Conservation (phyloP, 345 rosid genomes). For the Physaria fendleri region DNA sequence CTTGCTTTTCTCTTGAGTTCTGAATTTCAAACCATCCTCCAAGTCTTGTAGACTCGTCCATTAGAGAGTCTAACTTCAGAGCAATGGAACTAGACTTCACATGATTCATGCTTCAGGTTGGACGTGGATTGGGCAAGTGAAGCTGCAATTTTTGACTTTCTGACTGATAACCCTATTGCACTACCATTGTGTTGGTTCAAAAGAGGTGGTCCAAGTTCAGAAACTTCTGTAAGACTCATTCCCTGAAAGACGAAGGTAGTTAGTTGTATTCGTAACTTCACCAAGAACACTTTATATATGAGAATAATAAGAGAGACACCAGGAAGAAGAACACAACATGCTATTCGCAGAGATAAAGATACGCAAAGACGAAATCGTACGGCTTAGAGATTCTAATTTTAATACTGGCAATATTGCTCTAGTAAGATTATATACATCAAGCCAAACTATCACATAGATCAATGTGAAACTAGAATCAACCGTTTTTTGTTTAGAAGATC, state of each 20-base stretch:
- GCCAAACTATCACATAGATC: background rate
- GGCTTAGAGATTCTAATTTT: background rate
- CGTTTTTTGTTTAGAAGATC: too few relatives aligned
- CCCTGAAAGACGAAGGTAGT: conserved; percentile 37
- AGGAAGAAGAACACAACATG: background rate
- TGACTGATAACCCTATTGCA: conserved; percentile 52
- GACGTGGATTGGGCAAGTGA: conserved; percentile 62
- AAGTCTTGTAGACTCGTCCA: conserved; percentile 52
- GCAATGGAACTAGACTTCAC: conserved; percentile 41
- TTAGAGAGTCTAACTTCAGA: conserved; percentile 54
- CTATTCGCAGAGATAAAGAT: background rate
- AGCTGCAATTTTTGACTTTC: conserved; percentile 54
- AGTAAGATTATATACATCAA: background rate
- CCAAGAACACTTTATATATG: too few relatives aligned
- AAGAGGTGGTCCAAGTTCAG: conserved; percentile 61
- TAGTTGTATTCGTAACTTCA: background rate
- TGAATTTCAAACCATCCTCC: conserved; percentile 78
- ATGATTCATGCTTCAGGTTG: conserved; percentile 16
- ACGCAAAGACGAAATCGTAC: background rate
- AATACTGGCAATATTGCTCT: background rate
- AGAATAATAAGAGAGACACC: background rate
- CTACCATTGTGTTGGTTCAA: conserved; percentile 51
- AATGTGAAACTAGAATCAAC: background rate
- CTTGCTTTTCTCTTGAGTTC: conserved; percentile 32
- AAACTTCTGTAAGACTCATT: conserved; percentile 52